Evolutionary conservation across 2,329 filamentous ascomycete species (phyloP).

Genomic region (Alternaria burnsii): DNA sequence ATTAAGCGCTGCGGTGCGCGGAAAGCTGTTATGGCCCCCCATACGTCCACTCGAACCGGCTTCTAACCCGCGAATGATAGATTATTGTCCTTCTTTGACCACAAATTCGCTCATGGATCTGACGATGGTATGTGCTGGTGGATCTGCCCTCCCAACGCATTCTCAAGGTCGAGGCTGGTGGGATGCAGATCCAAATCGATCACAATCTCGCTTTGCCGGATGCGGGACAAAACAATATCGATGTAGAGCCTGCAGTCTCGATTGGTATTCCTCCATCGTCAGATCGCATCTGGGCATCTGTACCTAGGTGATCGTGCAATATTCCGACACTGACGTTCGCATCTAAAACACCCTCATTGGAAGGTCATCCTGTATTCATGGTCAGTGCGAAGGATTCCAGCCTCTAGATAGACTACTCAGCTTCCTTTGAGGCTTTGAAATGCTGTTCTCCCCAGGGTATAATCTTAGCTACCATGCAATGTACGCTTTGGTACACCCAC

Average conservation of each 20-base stretch:
- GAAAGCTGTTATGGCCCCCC: conserved; percentile 1
- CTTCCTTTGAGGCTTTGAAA: background rate
- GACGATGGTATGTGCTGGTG: background rate
- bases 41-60: background rate
- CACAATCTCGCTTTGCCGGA: background rate
- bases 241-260: background rate
- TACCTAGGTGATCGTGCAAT: conserved; percentile 5
- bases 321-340: conserved; percentile 9
- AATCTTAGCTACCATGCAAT: background rate
- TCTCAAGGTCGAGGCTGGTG: background rate
- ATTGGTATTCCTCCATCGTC: background rate
- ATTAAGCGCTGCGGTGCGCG: conserved; percentile 15
- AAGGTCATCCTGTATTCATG: background rate
- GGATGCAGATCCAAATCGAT: background rate
- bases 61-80: background rate
- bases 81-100: background rate
- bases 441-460: background rate
- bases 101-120: background rate
- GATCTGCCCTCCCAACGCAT: background rate
- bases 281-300: conserved; percentile 2
- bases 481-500: background rate
- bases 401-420: background rate
- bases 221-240: background rate
- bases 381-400: background rate
- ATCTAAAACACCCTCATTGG: background rate